Evolutionary conservation across 2,329 filamentous ascomycete species (phyloP).

Genomic region (Calycina marina): DNA sequence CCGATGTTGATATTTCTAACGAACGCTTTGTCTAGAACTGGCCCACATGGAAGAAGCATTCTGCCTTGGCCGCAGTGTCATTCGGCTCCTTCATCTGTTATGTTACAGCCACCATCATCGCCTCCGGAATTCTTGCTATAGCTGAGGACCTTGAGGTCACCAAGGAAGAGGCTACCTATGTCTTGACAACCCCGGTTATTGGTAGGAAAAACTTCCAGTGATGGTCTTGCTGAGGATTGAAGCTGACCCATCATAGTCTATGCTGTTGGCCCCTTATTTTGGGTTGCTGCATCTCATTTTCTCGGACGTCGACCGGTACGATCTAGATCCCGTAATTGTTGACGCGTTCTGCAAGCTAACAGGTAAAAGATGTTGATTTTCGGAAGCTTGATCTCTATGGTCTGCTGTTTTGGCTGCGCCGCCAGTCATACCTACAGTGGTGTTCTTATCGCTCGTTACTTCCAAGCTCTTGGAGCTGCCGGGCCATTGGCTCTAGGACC

Average conservation of each 20-base stretch:
- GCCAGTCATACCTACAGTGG: not conserved
- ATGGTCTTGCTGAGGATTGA: not conserved
- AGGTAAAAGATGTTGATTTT: too few relatives aligned
- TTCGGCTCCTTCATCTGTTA: not conserved
- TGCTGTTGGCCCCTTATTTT: constrained; percentile 1
- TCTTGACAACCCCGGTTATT: not conserved
- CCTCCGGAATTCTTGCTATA: not conserved
- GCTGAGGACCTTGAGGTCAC: not conserved
- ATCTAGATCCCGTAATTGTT: too few relatives aligned
- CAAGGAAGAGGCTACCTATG: not conserved
- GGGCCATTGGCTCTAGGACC: not conserved
- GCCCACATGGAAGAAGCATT: too few relatives aligned
- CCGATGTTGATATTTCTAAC: too few relatives aligned
- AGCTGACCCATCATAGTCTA: not conserved
- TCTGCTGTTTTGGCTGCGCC: not conserved
- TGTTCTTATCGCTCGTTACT: not conserved
- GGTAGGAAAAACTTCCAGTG: not conserved
- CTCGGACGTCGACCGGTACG: constrained; percentile 1
- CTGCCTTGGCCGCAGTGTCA: not conserved
- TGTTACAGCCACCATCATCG: not conserved
- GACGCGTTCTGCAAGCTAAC: too few relatives aligned
- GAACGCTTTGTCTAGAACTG: too few relatives aligned
- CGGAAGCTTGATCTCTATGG: not conserved
- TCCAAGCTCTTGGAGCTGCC: not conserved
- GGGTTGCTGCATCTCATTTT: not conserved